Evolutionary conservation across 192 early-diverging fungal species (phyloP), one percentile per base, ranked within the genome.

Genomic region (Rhizophagus clarus): DNA sequence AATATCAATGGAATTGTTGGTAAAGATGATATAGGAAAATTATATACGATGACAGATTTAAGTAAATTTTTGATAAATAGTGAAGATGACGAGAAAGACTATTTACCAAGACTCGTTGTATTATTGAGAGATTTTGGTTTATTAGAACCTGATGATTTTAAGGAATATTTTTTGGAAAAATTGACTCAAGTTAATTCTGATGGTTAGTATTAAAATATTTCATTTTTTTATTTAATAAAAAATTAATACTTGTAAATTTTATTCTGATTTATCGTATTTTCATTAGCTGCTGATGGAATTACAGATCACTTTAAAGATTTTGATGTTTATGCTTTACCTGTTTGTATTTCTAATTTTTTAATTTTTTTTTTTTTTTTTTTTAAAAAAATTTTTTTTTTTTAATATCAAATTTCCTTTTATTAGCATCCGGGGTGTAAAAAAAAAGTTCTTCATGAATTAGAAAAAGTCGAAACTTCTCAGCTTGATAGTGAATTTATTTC

Each of bases 1-100:
- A 78, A 78, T 20, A 69, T 78, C 20, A 78, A 78, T 56, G 77
- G 64, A 20, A 61, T 78, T 17, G 37, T 78, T n/a, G 77, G 61
- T 45, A 34, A 37, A 32, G 34, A 22, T n/a, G 77, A 78, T 69
- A 67, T 78, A 56, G 63, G 37, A 29, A 78, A 78, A 32, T 51
- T 78, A 37, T 78, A 67, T 22, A 29, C 66, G 12, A 78, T 78
- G 77, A 66, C 32, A 10, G 77, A 78, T 68, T 68, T 78, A 29
- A 51, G 64, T 15, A 78, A 51, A 68, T 78, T 69, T 69, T 49
- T 78, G 26, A 2, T 24, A 78, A 12, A 40, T 24, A 22, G 63
- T 32, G 37, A 66, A 29, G 24, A 78, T 32, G 31, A 66, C 24
- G 20, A 78, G 37, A 56, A 20, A 22, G 51, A 56, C 22, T 78